Evolutionary conservation across 768 basidiomycete species (phyloP), one percentile per base, ranked within the genome.

Genomic region (Rhizopogon vinicolor): DNA sequence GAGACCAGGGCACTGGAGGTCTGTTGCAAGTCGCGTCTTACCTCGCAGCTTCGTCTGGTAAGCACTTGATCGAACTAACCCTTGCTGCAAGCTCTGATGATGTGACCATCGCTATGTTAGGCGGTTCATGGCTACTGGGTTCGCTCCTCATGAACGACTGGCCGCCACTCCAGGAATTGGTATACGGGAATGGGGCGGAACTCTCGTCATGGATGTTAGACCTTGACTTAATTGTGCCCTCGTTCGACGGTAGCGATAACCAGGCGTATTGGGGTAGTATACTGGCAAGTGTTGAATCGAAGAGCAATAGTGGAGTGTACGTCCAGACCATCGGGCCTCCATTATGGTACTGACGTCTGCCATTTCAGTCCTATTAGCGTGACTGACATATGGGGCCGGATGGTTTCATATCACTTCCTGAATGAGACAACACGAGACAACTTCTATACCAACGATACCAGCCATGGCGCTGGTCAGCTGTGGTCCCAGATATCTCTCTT

Each of bases 381-480:
- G 44, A 80, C 80, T 1, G 87, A 90, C 63, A 71, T 82, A 6
- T 89, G 84, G 78, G 73, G 67, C 0, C 81, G 86, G 1, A 79
- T 84, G 65, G 76, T 91, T 35, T 78, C 85, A 1, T 86, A 86
- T 59, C 89, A 91, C 65, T 90, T 90, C 61, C 70, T 87, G 55
- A 88, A 84, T 62, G 80, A 82, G 51, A 90, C 87, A 0, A 74
- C 76, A 6, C 71, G 76, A 14, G 54, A 52, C 9, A 84, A 87
- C 62, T 84, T 88, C 62, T 86, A 83, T 67, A 79, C 80, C 2
- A 80, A 84, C 45, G 66, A 76, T 42, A 72, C 80, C 1, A 73
- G 75, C 7, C 87, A 90, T 58, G 87, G 86, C n/a, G 83, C 86
- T n/a, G 87, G 86, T 5, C 79, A 85, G 54, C 75, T 86, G 9